Base-by-base conservation (phyloP, 192 early-diverging fungal genomes). In the Backusella morwellensis region DNA sequence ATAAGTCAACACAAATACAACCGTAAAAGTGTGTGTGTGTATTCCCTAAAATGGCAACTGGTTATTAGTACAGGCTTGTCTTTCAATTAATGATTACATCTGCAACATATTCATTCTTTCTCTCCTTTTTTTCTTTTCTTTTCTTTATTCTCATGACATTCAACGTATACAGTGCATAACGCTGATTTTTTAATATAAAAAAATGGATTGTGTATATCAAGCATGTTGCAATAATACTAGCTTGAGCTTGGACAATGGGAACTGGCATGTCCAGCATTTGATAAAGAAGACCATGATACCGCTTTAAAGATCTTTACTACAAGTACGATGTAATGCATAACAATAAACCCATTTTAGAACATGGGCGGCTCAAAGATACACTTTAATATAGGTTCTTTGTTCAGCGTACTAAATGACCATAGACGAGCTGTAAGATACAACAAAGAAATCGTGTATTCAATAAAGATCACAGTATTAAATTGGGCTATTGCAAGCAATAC, bases 341-440 rank as follows among this genome's bases (percentile, higher is more conserved):
- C 32, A 35, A 35, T 19, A 52, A 41, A 12, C 34, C 50, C 67
- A 36, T 34, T 54, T 19, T 78, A 91, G 88, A 81, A 83, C 35
- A 89, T 98, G 74, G 96, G 95, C 47, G 93, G 95, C 81, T 88
- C 96, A 59, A 96, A 96, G 82, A 94, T 97, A 34, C 95, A 97
- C 82, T 98, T 97, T 84, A 98, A 97, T 80, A 94, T 97, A 77
- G 95, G 92, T 15, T 90, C 95, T 73, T 87, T 92, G 36, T 87
- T 89, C 41, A 86, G 93, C 1, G 92, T 90, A 36, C 70, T 94
- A 50, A 89, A 88, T 23, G 86, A 93, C 66, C 86, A 91, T 75
- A 83, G 91, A 32, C 87, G 85, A 74, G 97, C 96, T 75, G 94
- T 98, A 87, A 86, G 54, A 35, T 72, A 41, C 23, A 38, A 72